Evolutionary conservation across 805 yeast genomes (phyloP).

Genomic region (Yamadazyma takamatsuzukensis): DNA sequence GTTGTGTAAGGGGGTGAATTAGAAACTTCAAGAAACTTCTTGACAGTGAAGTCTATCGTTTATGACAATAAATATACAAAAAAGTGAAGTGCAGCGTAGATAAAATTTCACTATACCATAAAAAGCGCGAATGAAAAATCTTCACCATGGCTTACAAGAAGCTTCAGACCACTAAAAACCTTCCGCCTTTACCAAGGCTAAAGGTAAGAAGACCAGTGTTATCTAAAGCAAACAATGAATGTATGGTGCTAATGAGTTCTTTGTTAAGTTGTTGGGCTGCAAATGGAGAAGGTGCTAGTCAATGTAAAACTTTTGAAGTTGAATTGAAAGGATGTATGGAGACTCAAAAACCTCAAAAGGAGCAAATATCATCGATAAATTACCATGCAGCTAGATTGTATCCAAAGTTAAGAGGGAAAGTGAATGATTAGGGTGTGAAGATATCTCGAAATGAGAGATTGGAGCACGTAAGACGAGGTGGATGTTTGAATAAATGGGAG

Average conservation of each 20-base stretch:
- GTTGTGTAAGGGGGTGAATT: neutral
- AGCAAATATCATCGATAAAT: slow-evolving; percentile 44
- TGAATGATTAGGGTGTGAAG: slow-evolving; percentile 35
- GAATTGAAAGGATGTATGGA: slow-evolving; percentile 78
- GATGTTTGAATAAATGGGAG: too few relatives aligned
- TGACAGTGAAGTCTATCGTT: neutral
- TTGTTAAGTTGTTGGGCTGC: slow-evolving; percentile 95
- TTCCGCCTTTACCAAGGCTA: slow-evolving; percentile 73
- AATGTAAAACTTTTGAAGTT: slow-evolving; percentile 60
- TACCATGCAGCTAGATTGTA: slow-evolving; percentile 55
- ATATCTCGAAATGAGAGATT: too few relatives aligned
- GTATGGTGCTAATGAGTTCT: slow-evolving; percentile 78
- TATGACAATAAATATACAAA: neutral
- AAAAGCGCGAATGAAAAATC: too few relatives aligned
- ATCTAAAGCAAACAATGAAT: slow-evolving; percentile 60
- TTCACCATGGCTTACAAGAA: slow-evolving; percentile 39
- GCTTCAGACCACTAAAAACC: slow-evolving; percentile 36
- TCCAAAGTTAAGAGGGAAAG: slow-evolving; percentile 50
- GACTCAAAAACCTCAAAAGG: slow-evolving; percentile 35
- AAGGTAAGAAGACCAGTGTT: slow-evolving; percentile 64
- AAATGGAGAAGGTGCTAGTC: slow-evolving; percentile 75
- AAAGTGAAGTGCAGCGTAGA: neutral
- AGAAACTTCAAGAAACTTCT: slow-evolving; percentile 6
- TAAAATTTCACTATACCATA: too few relatives aligned
- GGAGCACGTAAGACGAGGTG: too few relatives aligned